A percentile compares a stretch with the other conserved stretches of the same genome.
phyloP scores from a whole-genome alignment of 768 basidiomycete genomes.

The Agaricus blazei region DNA sequence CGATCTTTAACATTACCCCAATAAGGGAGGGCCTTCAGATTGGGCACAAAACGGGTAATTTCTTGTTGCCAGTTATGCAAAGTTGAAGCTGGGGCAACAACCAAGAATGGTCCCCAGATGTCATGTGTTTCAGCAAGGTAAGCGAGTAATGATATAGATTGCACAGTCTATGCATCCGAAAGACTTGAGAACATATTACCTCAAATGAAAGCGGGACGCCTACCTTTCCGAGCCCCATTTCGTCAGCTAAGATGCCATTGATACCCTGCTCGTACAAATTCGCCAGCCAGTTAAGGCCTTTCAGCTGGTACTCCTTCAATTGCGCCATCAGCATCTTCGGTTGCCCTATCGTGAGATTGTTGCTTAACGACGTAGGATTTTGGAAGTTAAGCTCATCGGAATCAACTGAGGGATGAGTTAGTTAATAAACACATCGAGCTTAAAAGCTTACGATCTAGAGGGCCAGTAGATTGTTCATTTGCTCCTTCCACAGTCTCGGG shows the following conservation, averaged over 20 bases:
- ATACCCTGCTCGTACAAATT: slow-evolving; percentile 98
- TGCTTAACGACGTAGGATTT: slow-evolving; percentile 89
- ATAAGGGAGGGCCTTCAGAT: slow-evolving; percentile 91
- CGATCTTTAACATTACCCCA: slow-evolving; percentile 99
- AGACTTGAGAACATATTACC: not conserved
- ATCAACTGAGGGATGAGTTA: slow-evolving; percentile 52
- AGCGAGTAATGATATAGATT: slow-evolving; percentile 93
- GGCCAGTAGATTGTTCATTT: slow-evolving; percentile 37
- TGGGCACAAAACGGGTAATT: slow-evolving; percentile 90
- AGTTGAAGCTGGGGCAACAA: slow-evolving; percentile 95
- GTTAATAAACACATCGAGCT: slow-evolving; percentile 3
- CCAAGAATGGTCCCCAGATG: slow-evolving; percentile 99
- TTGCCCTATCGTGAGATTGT: slow-evolving; percentile 81
- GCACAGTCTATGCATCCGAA: slow-evolving; percentile 67
- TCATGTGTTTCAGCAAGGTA: slow-evolving; percentile 96
- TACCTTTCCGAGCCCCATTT: slow-evolving; percentile 95
- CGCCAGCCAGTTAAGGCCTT: slow-evolving; percentile 96
- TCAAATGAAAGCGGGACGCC: slow-evolving; percentile 8
- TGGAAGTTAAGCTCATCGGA: slow-evolving; percentile 99
- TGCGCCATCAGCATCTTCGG: slow-evolving; percentile 96
- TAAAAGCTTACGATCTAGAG: slow-evolving; percentile 59
- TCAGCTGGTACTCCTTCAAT: slow-evolving; percentile 96
- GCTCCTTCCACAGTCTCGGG: slow-evolving; percentile 29
- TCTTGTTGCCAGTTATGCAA: slow-evolving; percentile 99
- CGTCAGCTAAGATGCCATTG: slow-evolving; percentile 98